Evolutionary conservation across 306 rosid species (phyloP).

Genomic region (Cicer cuneatum): DNA sequence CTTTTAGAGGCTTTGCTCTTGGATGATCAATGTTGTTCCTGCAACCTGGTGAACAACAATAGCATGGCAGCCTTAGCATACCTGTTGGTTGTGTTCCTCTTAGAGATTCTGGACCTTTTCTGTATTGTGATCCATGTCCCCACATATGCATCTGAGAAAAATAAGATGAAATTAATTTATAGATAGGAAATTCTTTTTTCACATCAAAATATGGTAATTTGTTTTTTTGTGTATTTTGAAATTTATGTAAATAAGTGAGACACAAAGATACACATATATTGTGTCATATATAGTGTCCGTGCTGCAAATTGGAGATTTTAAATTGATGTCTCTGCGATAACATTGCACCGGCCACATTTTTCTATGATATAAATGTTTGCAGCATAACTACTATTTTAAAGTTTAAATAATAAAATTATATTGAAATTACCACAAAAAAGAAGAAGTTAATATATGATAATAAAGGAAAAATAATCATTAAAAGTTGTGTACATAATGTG

Average conservation of each 20-base stretch:
- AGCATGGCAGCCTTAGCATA: slow-evolving; percentile 94
- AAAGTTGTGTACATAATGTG: neutral
- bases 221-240: too few species aligned
- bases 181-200: too few species aligned
- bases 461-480: slow-evolving; percentile 18
- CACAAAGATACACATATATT: too few species aligned
- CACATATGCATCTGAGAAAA: slow-evolving; percentile 91
- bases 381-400: too few species aligned
- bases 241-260: too few species aligned
- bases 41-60: slow-evolving; percentile 92
- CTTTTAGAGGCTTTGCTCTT: slow-evolving; percentile 86
- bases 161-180: neutral
- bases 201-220: too few species aligned
- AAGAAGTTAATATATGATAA: neutral
- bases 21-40: slow-evolving; percentile 96
- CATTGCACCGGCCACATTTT: too few species aligned
- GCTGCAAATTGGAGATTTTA: too few species aligned
- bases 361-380: too few species aligned
- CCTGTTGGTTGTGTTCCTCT: slow-evolving; percentile 97
- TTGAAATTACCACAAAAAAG: neutral
- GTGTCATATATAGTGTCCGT: too few species aligned
- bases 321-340: too few species aligned
- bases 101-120: slow-evolving; percentile 95
- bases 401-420: neutral
- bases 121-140: slow-evolving; percentile 99